Base-by-base conservation (phyloP, 345 rosid species). In the Stellera chamaejasme region DNA sequence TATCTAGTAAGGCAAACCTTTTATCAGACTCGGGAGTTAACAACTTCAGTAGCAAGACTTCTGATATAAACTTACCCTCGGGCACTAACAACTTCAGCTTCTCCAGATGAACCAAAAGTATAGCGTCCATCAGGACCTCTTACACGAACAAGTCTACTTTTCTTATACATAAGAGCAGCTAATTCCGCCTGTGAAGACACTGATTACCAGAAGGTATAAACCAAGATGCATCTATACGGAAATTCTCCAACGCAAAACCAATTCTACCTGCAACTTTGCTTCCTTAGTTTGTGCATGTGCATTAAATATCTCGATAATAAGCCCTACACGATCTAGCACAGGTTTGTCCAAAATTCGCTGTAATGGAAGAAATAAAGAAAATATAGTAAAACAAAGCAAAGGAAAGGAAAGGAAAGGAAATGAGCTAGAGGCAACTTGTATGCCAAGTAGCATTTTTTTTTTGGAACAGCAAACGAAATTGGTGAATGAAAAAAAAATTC, bases 81-180 rank as follows among this genome's bases (percentile, higher is more conserved):
- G 15, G 95, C 98, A 82, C 97, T 92, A 55, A 92, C 98, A 77
- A 92, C 95, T 82, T 92, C 93, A 69, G 93, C 95, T 68, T 92
- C 98, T 58, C 90, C 97, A 67, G 69, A 48, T 58, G 62, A 73
- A 45, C 98, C 98, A 78, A 92, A 88, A 27, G 85, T 74, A 36
- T 48, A 71, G 39, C 88, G 77, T 43, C 98, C 96, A 59, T 79
- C 85, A 26, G 74, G 72, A 26, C 95, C 82, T 44, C 93, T 81
- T 27, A 81, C 85, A 36, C 98, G 91, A 63, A 92, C 98, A 65
- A 92, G 88, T 77, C 98, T 79, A 67, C 93, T 85, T 69, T 70
- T 86, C 73, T 79, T 86, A 66, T 88, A 92, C 87, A 78, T 80
- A 63, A 92, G 72, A 52, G 98, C 88, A 44, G 96, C 98, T 72